Percentiles rank a stretch among this genome's conserved stretches.
phyloP scores from a whole-genome alignment of 306 rosid species.

The Ammopiptanthus mongolicus region DNA sequence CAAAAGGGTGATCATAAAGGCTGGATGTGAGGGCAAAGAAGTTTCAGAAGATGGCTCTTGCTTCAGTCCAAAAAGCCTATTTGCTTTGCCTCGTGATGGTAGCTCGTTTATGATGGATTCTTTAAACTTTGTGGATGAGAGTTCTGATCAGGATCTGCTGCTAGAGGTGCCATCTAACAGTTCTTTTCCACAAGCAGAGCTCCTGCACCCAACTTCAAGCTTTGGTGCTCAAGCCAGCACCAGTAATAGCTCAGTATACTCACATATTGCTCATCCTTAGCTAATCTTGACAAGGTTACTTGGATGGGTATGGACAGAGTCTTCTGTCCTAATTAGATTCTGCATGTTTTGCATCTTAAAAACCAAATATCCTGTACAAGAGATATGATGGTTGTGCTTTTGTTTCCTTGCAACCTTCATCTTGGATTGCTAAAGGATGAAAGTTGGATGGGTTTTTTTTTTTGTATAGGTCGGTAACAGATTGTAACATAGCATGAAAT shows the following conservation, averaged over 20 bases:
- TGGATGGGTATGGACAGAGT: conserved; percentile 20
- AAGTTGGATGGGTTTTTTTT: conserved; percentile 52
- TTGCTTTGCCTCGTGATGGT: conserved; percentile 63
- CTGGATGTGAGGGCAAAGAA: conserved; percentile 58
- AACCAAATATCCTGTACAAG: conserved; percentile 43
- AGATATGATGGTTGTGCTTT: conserved; percentile 58
- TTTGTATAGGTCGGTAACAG: conserved; percentile 77
- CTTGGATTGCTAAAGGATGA: conserved; percentile 49
- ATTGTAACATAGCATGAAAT: conserved; percentile 69
- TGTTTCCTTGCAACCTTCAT: conserved; percentile 35
- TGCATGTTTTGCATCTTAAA: conserved; percentile 40
- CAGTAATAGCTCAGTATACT: conserved; percentile 65
- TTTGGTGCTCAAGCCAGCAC: conserved; percentile 68
- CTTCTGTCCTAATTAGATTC: conserved; percentile 35
- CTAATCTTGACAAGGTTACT: conserved; percentile 20
- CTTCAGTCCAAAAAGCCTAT: conserved; percentile 76
- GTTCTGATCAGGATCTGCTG: conserved; percentile 78
- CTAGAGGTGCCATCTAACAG: conserved; percentile 78
- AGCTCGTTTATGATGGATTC: conserved; percentile 62
- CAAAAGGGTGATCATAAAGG: conserved; percentile 55
- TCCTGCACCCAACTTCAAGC: conserved; percentile 52
- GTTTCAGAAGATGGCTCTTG: conserved; percentile 63
- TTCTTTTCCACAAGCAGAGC: conserved; percentile 90
- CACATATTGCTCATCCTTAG: conserved; percentile 49
- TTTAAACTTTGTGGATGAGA: conserved; percentile 51